Evolutionary conservation across 441 rosid genomes (phyloP).

Genomic region (Biscutella laevigata): DNA sequence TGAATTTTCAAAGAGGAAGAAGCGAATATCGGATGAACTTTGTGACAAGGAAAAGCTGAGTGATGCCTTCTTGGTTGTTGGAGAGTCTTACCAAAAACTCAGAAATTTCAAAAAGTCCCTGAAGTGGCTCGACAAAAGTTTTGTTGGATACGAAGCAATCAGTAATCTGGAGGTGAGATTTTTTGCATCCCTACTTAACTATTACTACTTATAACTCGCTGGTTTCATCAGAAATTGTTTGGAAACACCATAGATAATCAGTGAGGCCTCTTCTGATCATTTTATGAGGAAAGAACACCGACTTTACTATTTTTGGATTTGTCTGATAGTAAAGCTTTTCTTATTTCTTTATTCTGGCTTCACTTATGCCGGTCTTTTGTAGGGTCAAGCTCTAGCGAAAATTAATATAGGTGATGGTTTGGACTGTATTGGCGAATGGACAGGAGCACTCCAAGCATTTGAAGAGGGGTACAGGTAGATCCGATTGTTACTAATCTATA

Average conservation of each 20-base stretch:
- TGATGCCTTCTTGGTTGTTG: constrained; percentile 70
- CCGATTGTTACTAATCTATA: neutral
- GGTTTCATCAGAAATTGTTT: constrained; percentile 9
- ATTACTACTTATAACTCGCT: neutral
- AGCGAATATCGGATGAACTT: constrained; percentile 57
- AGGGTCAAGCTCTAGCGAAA: constrained; percentile 93
- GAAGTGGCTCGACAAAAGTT: constrained; percentile 67
- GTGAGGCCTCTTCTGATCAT: constrained; percentile 9
- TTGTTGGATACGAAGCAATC: constrained; percentile 59
- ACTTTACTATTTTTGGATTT: constrained; percentile 1
- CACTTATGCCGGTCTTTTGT: constrained; percentile 25
- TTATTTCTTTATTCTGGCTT: constrained; percentile 3
- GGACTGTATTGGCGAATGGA: constrained; percentile 72
- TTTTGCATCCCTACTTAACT: constrained; percentile 12
- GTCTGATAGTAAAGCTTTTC: neutral
- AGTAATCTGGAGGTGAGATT: constrained; percentile 76
- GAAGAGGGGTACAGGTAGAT: constrained; percentile 70
- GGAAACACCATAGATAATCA: neutral
- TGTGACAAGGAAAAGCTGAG: constrained; percentile 74
- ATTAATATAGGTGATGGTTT: constrained; percentile 69
- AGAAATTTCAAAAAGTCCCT: constrained; percentile 68
- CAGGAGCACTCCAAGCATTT: constrained; percentile 62
- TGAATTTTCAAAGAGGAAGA: constrained; percentile 71
- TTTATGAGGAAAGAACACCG: constrained; percentile 8
- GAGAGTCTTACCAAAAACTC: constrained; percentile 86